Conservation (phyloP, 257 asterid genomes). For the Solanum piurae region DNA sequence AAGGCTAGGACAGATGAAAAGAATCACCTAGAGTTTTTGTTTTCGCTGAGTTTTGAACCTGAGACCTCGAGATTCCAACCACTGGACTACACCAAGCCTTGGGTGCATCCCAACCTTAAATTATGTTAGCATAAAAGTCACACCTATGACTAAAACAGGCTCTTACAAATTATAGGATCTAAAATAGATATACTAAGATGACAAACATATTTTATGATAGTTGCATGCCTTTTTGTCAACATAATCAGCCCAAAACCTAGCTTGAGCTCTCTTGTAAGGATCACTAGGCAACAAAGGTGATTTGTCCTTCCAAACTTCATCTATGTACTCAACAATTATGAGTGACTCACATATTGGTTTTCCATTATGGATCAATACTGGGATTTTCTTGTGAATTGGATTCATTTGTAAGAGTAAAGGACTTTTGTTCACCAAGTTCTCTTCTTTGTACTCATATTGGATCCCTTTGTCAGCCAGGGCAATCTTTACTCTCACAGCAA, state of each 20-base stretch:
- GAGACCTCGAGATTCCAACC: too few species aligned
- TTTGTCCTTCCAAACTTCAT: constrained; percentile 18
- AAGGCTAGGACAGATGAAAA: too few species aligned
- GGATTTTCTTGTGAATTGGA: constrained; percentile 19
- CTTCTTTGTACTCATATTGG: constrained; percentile 6
- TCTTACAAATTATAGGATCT: background rate
- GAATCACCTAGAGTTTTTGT: too few species aligned
- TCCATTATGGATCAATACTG: constrained; percentile 27
- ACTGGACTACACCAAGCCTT: too few species aligned
- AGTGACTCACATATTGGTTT: constrained; percentile 12
- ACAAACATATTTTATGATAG: background rate
- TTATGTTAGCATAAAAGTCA: background rate
- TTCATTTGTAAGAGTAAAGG: constrained; percentile 17
- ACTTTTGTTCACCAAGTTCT: constrained; percentile 4
- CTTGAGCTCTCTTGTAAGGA: constrained; percentile 18
- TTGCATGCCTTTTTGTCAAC: constrained; percentile 16
- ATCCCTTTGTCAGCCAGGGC: constrained; percentile 17
- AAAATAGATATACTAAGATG: background rate
- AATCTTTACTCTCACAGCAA: constrained; percentile 16
- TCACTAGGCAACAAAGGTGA: constrained; percentile 18
- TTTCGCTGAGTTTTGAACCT: too few species aligned
- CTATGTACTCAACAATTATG: constrained; percentile 18
- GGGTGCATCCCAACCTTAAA: background rate
- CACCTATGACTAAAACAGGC: background rate
- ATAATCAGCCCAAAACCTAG: constrained; percentile 31